Conservation (phyloP, 495 filamentous ascomycete species). For the Parathielavia hyrcaniae region DNA sequence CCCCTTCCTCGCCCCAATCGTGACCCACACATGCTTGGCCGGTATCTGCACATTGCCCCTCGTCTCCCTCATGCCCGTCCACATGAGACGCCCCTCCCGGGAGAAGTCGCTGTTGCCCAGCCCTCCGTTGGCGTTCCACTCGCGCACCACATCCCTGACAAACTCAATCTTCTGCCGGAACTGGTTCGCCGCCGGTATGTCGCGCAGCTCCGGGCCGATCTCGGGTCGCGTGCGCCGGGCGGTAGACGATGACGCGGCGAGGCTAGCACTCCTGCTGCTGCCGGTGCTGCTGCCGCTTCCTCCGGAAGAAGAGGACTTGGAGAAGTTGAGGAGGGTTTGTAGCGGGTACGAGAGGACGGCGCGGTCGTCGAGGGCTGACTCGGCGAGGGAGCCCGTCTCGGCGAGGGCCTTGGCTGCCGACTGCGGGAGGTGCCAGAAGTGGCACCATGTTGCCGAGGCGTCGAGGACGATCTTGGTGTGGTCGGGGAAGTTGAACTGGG, state of each 20-base stretch:
- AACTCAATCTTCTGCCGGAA: conserved; percentile 75
- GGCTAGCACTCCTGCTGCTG: background rate
- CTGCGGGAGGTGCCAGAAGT: conserved; percentile 76
- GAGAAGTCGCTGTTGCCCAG: conserved; percentile 55
- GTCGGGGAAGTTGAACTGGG: conserved; percentile 91
- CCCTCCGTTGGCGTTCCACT: conserved; percentile 67
- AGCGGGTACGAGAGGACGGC: conserved; percentile 56
- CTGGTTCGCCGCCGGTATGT: conserved; percentile 68
- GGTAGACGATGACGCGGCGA: background rate
- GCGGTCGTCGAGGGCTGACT: conserved; percentile 57
- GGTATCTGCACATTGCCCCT: conserved; percentile 46
- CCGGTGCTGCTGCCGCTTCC: conserved; percentile 7
- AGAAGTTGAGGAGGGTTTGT: conserved; percentile 52
- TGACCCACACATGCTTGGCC: conserved; percentile 75
- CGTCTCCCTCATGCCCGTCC: conserved; percentile 63
- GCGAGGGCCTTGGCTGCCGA: conserved; percentile 59
- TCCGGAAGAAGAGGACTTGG: conserved; percentile 40
- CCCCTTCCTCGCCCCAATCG: conserved; percentile 68
- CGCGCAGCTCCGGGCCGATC: conserved; percentile 52
- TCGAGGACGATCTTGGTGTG: conserved; percentile 90
- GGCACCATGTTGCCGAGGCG: conserved; percentile 65
- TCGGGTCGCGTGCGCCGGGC: conserved; percentile 43
- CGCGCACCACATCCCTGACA: conserved; percentile 59
- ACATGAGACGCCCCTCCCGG: conserved; percentile 50
- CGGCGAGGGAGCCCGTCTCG: conserved; percentile 56